These are phyloP conservation scores for Thermoascus crustaceus DNA, from an alignment of 2,329 filamentous ascomycete species.

Conservation along the genomic window DNA sequence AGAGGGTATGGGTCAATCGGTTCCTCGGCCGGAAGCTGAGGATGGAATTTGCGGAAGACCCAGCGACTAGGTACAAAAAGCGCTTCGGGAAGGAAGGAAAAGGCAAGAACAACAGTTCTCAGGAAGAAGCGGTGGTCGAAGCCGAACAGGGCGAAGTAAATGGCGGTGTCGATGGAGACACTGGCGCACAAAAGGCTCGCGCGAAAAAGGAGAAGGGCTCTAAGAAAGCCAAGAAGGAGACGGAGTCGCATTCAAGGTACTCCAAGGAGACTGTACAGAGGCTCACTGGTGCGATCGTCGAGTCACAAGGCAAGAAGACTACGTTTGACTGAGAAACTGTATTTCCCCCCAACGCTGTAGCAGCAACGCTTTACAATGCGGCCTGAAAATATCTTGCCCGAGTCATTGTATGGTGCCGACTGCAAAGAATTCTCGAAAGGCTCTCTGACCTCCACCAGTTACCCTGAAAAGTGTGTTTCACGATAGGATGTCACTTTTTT, in stretches of 20 bases:
- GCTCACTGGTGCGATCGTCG: conserved; percentile 71
- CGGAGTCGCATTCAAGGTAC: conserved; percentile 39
- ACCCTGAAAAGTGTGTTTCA: no score
- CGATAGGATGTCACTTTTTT: no score
- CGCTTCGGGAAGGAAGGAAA: conserved; percentile 69
- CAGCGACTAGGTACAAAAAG: conserved; percentile 84
- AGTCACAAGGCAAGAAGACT: conserved; percentile 69
- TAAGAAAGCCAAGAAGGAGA: conserved; percentile 40
- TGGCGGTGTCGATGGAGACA: conserved; percentile 14
- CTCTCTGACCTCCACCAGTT: no score
- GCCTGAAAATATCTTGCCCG: not conserved
- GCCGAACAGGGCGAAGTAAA: conserved; percentile 16
- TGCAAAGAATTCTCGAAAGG: no score
- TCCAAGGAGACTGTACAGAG: conserved; percentile 49
- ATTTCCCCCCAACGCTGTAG: not conserved
- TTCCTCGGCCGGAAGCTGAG: conserved; percentile 72
- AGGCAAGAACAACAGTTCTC: conserved; percentile 22
- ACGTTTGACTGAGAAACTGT: conserved; percentile 57
- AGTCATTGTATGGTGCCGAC: no score
- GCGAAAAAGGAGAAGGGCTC: no score
- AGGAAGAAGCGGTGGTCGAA: no score
- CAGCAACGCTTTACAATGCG: not conserved
- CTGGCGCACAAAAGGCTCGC: no score
- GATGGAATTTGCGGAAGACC: conserved; percentile 89
- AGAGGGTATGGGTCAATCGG: conserved; percentile 71